phyloP scores from a whole-genome alignment of 2,329 filamentous ascomycete genomes.

The Colletotrichum acutatum region DNA sequence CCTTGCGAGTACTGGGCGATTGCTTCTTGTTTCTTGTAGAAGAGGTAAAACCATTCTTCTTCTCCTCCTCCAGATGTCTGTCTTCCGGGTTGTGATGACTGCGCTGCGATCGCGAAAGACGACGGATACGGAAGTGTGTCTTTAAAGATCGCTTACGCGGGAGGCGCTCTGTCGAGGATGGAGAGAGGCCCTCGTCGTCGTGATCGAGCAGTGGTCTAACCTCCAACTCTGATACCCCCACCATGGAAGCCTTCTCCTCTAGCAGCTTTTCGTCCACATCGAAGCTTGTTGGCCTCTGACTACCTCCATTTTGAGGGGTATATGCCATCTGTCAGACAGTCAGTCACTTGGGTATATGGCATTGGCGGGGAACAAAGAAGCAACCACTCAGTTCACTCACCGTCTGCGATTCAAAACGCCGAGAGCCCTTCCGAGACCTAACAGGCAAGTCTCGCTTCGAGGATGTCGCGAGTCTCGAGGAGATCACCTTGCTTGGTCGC shows the following conservation, averaged over 20 bases:
- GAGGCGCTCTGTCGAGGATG: neutral
- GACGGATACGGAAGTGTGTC: neutral
- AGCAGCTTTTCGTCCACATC: neutral
- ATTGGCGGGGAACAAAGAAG: neutral
- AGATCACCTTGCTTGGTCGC: constrained; percentile 1
- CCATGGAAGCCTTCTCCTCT: neutral
- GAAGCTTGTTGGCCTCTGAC: neutral
- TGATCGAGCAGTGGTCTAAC: neutral
- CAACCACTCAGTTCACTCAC: neutral
- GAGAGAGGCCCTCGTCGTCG: neutral
- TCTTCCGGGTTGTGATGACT: neutral
- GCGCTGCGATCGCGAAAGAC: neutral
- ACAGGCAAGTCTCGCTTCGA: neutral
- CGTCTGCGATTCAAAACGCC: neutral
- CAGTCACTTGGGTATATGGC: neutral
- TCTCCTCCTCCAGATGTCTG: neutral
- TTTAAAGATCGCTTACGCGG: neutral
- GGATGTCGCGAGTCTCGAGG: neutral
- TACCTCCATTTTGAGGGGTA: neutral
- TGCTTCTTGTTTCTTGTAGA: neutral
- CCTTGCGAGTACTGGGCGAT: neutral
- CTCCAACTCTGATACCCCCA: neutral
- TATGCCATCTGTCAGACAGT: neutral
- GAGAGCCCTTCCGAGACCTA: neutral
- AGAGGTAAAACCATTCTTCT: too few relatives aligned